Evolutionary conservation across 495 filamentous ascomycete species (phyloP), one percentile per base, ranked within the genome.

Genomic region (Xylaria acuta): DNA sequence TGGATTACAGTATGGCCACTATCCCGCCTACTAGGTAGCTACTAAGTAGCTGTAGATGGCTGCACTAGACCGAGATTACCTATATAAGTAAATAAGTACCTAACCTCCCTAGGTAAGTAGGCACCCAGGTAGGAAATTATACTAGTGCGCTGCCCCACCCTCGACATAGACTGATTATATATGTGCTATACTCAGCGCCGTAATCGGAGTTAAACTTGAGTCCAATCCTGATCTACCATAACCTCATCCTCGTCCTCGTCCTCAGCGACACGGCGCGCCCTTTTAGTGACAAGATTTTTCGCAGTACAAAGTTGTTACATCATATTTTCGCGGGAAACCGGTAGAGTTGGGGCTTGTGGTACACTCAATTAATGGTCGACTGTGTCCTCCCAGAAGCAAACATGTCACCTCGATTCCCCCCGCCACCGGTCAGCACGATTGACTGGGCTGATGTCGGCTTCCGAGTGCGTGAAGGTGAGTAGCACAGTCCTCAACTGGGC

Each of bases 391-490:
- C 68, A 22, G 58, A 54, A 22, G 32, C 41, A 32, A 67, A 75
- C 59, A 85, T 85, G 83, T 78, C 83, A 32, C 8, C 70, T 30
- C 71, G 83, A 64, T 97, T 97, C 77, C 95, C 95, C 53, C 95
- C 95, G 34, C 90, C 92, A 3, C 93, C 95, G 6, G 89, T 92
- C 71, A 89, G 89, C 77, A 91, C 93, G 59, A 94, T 96, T 83
- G 94, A 97, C 87, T 98, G 95, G 95, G 86, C 84, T 75, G 90
- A 97, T 79, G 87, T 98, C 56, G 95, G 95, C 69, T 98, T 98
- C 85, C 88, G 88, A 78, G 90, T 97, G 67, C 93, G 94, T 60
- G 94, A 97, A 87, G 93, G 93, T 92, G 40, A 63, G 56, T 18
- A 43, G 53, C 53, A 56, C 27, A 43, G 16, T 34, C 51, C 25